Conservation (phyloP, 2,329 filamentous ascomycete genomes). For the Botrytis hyacinthi region DNA sequence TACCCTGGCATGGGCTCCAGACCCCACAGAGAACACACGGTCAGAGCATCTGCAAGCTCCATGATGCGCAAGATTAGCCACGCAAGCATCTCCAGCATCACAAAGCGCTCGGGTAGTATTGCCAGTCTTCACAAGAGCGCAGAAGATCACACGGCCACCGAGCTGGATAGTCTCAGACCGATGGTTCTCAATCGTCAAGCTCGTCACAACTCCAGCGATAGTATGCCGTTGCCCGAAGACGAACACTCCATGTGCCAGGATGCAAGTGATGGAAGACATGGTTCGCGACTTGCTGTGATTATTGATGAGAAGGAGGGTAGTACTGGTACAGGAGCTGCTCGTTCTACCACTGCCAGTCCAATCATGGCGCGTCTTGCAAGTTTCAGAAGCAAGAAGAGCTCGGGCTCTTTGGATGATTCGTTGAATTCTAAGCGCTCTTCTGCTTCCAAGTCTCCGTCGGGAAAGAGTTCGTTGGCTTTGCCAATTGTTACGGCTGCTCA, state of each 20-base stretch:
- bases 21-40: constrained; percentile 66
- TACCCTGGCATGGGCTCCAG: constrained; percentile 75
- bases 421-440: constrained; percentile 21
- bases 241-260: constrained; percentile 25
- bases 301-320: constrained; percentile 36
- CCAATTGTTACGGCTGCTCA: constrained; percentile 24
- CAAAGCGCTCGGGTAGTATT: constrained; percentile 57
- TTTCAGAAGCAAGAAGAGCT: constrained; percentile 31
- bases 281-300: constrained; percentile 33
- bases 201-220: constrained; percentile 25
- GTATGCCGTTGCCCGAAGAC: constrained; percentile 20
- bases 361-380: constrained; percentile 31
- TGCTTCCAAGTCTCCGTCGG: constrained; percentile 33
- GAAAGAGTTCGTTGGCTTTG: constrained; percentile 30
- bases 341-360: background rate
- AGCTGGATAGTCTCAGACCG: constrained; percentile 23
- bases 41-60: constrained; percentile 76
- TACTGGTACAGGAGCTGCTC: constrained; percentile 26
- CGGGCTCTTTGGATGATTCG: constrained; percentile 26
- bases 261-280: background rate
- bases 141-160: constrained; percentile 29
- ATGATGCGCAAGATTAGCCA: constrained; percentile 81
- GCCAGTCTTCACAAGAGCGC: constrained; percentile 33
- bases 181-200: constrained; percentile 22
- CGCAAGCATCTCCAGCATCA: constrained; percentile 71